Base-by-base conservation (phyloP, 371 early-diverging fungal species). In the Zychaea mexicana region DNA sequence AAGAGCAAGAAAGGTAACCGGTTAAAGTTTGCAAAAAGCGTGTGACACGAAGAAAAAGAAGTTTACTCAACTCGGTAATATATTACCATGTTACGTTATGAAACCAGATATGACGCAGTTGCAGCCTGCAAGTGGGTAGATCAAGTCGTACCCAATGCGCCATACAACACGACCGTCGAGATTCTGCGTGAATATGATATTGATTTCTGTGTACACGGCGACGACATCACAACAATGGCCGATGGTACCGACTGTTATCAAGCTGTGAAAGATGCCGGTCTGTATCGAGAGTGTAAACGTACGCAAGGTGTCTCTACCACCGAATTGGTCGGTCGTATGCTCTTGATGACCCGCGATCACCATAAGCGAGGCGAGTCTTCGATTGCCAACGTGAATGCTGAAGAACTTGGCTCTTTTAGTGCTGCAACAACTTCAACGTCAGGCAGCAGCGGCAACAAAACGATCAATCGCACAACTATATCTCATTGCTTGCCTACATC, bases 61-160 rank as follows among this genome's bases (percentile, higher is more conserved):
- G n/a, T n/a, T n/a, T n/a, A n/a, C n/a, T n/a, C n/a, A n/a, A n/a
- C n/a, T n/a, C n/a, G n/a, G n/a, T n/a, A 15, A 53, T 28, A 30
- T 15, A 39, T 39, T 4, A 28, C 5, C 12, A 21, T 56, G 15
- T 52, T 15, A 28, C 8, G 6, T 17, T 6, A 47, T 47, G n/a
- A 47, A 21, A 52, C 8, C 57, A 91, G 96, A 65, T 95, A 96
- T 74, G 96, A 91, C 22, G 93, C 96, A 32, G 95, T 98, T 2
- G 91, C 89, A 28, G 95, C 94, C 5, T 98, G 98, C 85, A 96
- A 96, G 73, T 98, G 98, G 97, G 97, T 88, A 2, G 98, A 98
- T 75, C 88, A 92, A 69, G 93, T 98, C 2, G 96, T 96, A 19
- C 84, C 81, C 57, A 82, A 97, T 65, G 97, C 97, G 15, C 99